Percentiles rank a stretch among this genome's conserved stretches.
These are phyloP conservation scores for Pyrrhoderma noxium DNA, from an alignment of 1,284 basidiomycete genomes.

Conservation along the genomic window DNA sequence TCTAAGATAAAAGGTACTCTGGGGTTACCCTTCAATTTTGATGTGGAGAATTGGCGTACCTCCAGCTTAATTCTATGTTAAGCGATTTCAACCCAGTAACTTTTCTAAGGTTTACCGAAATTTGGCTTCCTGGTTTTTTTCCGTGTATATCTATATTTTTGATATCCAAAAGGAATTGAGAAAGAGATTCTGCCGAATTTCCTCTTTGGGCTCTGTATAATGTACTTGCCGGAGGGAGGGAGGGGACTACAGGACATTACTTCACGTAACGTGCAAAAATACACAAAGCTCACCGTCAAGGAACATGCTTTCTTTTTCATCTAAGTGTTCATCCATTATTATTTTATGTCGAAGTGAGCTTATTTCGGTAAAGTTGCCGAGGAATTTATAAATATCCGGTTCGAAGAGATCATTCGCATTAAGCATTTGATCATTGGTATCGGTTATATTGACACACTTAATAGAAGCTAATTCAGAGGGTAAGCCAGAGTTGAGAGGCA, in stretches of 20 bases:
- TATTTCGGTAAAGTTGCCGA: conserved; percentile 13
- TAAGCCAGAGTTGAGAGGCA: conserved; percentile 22
- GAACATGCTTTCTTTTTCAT: conserved; percentile 41
- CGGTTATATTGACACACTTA: not conserved
- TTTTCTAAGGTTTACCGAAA: conserved; percentile 36
- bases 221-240: conserved; percentile 28
- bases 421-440: not conserved
- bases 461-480: not conserved
- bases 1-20: conserved; percentile 22
- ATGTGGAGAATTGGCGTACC: conserved; percentile 32
- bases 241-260: conserved; percentile 6
- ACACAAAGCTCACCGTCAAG: conserved; percentile 40
- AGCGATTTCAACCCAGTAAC: conserved; percentile 54
- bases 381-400: not conserved
- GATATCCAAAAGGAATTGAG: not conserved
- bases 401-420: not conserved
- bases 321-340: conserved; percentile 47
- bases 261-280: not conserved
- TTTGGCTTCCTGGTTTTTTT: not conserved
- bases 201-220: not conserved
- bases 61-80: conserved; percentile 59
- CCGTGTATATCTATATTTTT: not conserved
- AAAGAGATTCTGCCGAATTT: not conserved
- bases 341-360: conserved; percentile 26
- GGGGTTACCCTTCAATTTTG: too few species aligned